Evolutionary conservation across 805 yeast genomes (phyloP).

Genomic region (Diddensiella caesifluorescens): DNA sequence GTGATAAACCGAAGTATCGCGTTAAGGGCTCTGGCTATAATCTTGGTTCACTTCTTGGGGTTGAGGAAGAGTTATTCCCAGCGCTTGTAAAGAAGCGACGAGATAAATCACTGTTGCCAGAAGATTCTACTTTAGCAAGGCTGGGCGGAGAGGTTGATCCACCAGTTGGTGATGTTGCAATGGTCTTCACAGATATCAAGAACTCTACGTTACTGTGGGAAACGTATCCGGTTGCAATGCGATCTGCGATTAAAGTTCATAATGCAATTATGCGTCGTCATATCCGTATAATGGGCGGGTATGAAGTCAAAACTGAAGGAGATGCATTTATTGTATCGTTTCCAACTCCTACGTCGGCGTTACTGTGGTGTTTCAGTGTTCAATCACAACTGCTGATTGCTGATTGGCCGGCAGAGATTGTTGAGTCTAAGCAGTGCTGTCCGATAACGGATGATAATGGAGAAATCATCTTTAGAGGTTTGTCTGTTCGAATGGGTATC

Average conservation of each 20-base stretch:
- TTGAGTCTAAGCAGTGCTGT: slow-evolving; percentile 78
- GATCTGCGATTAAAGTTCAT: slow-evolving; percentile 93
- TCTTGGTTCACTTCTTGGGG: slow-evolving; percentile 13
- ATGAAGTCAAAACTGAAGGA: slow-evolving; percentile 98
- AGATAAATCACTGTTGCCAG: slow-evolving; percentile 49
- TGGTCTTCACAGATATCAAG: slow-evolving; percentile 96
- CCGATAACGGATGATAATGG: slow-evolving; percentile 61
- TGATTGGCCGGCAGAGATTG: slow-evolving; percentile 94
- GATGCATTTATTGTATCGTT: slow-evolving; percentile 98
- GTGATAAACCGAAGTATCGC: slow-evolving; percentile 13
- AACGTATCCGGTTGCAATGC: slow-evolving; percentile 84
- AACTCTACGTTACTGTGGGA: slow-evolving; percentile 95
- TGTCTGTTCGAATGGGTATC: slow-evolving; percentile 95
- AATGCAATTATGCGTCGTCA: slow-evolving; percentile 93
- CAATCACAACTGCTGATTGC: slow-evolving; percentile 77
- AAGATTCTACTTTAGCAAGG: slow-evolving; percentile 75
- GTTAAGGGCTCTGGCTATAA: slow-evolving; percentile 10
- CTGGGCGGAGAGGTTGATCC: slow-evolving; percentile 83
- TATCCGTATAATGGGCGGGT: slow-evolving; percentile 88
- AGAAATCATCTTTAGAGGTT: slow-evolving; percentile 69
- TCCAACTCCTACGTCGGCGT: slow-evolving; percentile 84
- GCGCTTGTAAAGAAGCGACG: slow-evolving; percentile 38
- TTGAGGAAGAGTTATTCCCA: slow-evolving; percentile 31
- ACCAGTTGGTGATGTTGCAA: slow-evolving; percentile 89
- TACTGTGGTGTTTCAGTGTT: slow-evolving; percentile 91